Evolutionary conservation across 2,329 filamentous ascomycete genomes (phyloP).

Genomic region (Venturia nashicola): DNA sequence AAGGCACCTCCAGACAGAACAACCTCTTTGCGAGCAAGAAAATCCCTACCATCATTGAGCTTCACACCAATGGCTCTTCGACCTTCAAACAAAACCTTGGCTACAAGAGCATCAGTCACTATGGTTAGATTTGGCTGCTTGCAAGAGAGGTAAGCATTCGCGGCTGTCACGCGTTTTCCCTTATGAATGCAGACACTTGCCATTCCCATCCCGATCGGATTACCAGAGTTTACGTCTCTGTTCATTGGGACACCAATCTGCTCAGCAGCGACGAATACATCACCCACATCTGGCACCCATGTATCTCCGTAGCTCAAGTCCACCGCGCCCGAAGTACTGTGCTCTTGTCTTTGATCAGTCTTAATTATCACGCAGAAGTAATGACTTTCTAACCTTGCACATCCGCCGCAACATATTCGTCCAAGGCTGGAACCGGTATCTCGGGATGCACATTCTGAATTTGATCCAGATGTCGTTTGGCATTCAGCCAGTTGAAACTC

Average conservation of each 20-base stretch:
- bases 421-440: slow-evolving; percentile 30
- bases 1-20: slow-evolving; percentile 22
- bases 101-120: slow-evolving; percentile 35
- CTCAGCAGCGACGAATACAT: slow-evolving; percentile 30
- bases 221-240: slow-evolving; percentile 44
- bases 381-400: slow-evolving; percentile 33
- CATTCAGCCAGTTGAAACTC: slow-evolving; percentile 41
- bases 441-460: slow-evolving; percentile 31
- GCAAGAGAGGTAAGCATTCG: slow-evolving; percentile 32
- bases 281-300: slow-evolving; percentile 39
- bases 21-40: slow-evolving; percentile 21
- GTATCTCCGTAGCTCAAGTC: slow-evolving; percentile 36
- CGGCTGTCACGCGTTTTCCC: slow-evolving; percentile 39
- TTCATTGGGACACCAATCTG: slow-evolving; percentile 38
- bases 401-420: slow-evolving; percentile 33
- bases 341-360: slow-evolving; percentile 32
- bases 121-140: slow-evolving; percentile 40
- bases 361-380: slow-evolving; percentile 29
- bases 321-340: slow-evolving; percentile 38
- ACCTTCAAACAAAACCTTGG: slow-evolving; percentile 34
- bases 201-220: slow-evolving; percentile 44
- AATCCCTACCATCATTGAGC: slow-evolving; percentile 26
- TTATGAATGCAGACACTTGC: slow-evolving; percentile 37
- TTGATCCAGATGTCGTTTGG: slow-evolving; percentile 22
- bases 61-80: slow-evolving; percentile 35